Evolutionary conservation across 1,284 basidiomycete genomes (phyloP).

Genomic region (Prillingera fragicola): DNA sequence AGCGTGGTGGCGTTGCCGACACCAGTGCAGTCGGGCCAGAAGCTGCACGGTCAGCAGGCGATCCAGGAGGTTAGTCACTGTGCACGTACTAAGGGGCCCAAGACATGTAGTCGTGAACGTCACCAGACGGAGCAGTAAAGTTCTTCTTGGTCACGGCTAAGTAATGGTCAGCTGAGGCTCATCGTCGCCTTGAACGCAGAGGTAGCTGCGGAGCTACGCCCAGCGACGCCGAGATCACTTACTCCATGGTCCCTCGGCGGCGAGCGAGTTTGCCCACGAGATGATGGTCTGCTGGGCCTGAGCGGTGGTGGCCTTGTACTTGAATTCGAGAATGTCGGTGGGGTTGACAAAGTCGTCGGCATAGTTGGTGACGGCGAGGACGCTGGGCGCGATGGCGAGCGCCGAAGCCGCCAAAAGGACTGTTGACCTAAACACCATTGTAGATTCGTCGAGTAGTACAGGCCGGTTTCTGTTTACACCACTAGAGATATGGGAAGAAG

Average conservation of each 20-base stretch:
- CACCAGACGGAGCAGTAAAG: constrained; percentile 10
- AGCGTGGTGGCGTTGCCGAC: constrained; percentile 24
- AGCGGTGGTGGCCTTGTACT: constrained; percentile 5
- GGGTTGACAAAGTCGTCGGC: constrained; percentile 15
- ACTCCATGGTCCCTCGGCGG: constrained; percentile 9
- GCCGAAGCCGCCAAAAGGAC: constrained; percentile 6
- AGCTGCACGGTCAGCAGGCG: background rate
- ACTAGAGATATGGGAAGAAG: too few species aligned
- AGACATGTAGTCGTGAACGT: constrained; percentile 17
- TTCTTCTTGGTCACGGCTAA: constrained; percentile 14
- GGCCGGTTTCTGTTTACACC: too few species aligned
- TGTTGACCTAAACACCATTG: too few species aligned
- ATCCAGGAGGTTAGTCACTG: too few species aligned
- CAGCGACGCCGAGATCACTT: background rate
- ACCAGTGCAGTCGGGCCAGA: constrained; percentile 23
- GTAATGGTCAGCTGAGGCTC: constrained; percentile 1
- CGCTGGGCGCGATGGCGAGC: constrained; percentile 5
- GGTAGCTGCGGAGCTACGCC: background rate
- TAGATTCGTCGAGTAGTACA: too few species aligned
- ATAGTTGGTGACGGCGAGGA: constrained; percentile 11
- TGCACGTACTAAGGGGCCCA: constrained; percentile 18
- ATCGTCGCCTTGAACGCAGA: background rate
- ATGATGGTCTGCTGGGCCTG: constrained; percentile 15
- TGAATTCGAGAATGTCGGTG: constrained; percentile 7
- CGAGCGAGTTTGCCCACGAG: constrained; percentile 12